A percentile compares a stretch with the other conserved stretches of the same genome.
Evolutionary conservation across 192 early-diverging fungal species (phyloP).

Genomic region (Diversispora eburnea): DNA sequence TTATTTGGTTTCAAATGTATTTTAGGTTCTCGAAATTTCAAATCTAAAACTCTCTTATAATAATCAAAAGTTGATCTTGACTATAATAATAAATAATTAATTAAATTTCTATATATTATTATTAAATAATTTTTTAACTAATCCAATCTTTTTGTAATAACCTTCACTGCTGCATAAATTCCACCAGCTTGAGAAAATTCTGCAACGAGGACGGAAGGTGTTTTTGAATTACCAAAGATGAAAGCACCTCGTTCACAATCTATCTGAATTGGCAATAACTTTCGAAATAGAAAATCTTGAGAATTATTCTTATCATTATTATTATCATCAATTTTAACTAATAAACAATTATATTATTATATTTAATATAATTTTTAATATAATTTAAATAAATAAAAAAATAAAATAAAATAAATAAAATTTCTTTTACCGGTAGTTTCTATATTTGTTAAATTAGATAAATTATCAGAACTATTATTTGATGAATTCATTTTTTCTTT

Average conservation of each 20-base stretch:
- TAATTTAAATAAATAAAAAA: too few relatives aligned
- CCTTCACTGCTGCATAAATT: constrained; percentile 49
- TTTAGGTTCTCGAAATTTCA: constrained; percentile 50
- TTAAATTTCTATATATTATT: background rate
- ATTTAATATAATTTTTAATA: too few relatives aligned
- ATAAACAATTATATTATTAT: background rate
- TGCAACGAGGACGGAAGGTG: constrained; percentile 56
- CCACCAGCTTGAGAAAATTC: constrained; percentile 58
- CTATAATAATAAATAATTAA: constrained; percentile 25
- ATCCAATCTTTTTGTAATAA: constrained; percentile 16
- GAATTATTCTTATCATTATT: constrained; percentile 24
- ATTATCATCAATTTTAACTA: constrained; percentile 38
- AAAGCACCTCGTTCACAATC: constrained; percentile 62
- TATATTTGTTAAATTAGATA: too few relatives aligned
- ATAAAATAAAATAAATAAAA: too few relatives aligned
- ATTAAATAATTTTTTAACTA: background rate
- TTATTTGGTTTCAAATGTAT: constrained; percentile 56
- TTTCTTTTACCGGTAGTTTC: too few relatives aligned
- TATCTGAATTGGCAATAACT: constrained; percentile 65
- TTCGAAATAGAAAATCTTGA: constrained; percentile 47
- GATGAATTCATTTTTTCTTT: background rate
- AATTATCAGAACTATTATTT: too few relatives aligned
- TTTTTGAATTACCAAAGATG: constrained; percentile 66
- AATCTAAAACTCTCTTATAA: constrained; percentile 54
- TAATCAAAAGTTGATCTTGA: constrained; percentile 54